phyloP scores from a whole-genome alignment of 2,329 filamentous ascomycete genomes.

The Calycina marina region DNA sequence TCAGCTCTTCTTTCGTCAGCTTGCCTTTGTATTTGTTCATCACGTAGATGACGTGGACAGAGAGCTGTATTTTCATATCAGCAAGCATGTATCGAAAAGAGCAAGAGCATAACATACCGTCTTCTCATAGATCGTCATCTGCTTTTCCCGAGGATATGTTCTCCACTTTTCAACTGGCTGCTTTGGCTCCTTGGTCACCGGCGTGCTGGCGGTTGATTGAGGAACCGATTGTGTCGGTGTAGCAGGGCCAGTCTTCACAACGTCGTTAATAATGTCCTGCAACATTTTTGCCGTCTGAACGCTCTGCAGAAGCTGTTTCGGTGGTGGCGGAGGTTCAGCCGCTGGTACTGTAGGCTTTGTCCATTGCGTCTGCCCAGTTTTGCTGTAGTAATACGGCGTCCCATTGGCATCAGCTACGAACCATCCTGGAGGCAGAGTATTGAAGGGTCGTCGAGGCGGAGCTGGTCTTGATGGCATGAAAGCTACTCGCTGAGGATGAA shows the following conservation, averaged over 20 bases:
- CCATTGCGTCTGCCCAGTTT: constrained; percentile 69
- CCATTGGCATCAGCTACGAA: constrained; percentile 60
- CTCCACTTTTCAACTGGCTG: constrained; percentile 59
- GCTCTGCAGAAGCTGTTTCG: constrained; percentile 35
- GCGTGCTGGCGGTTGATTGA: constrained; percentile 26
- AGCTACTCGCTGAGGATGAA: constrained; percentile 41
- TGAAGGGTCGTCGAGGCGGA: constrained; percentile 41
- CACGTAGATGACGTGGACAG: constrained; percentile 71
- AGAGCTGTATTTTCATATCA: constrained; percentile 40
- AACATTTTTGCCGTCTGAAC: constrained; percentile 51
- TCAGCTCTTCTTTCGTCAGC: constrained; percentile 65
- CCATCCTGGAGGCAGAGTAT: constrained; percentile 70
- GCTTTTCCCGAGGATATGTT: constrained; percentile 60
- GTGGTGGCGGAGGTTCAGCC: constrained; percentile 36
- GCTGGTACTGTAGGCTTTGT: constrained; percentile 58
- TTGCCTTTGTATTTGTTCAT: constrained; percentile 78
- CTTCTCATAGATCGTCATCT: constrained; percentile 90
- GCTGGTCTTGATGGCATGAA: constrained; percentile 35
- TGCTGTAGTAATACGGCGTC: constrained; percentile 74
- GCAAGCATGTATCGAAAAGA: not conserved
- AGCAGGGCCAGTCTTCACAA: constrained; percentile 45
- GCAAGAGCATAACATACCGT: constrained; percentile 47
- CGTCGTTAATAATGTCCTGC: constrained; percentile 73
- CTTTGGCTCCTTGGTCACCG: constrained; percentile 35
- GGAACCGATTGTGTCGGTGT: constrained; percentile 25